These are phyloP conservation scores for Elsinoe arachidis DNA, from an alignment of 2,329 filamentous ascomycete genomes.

Conservation along the genomic window DNA sequence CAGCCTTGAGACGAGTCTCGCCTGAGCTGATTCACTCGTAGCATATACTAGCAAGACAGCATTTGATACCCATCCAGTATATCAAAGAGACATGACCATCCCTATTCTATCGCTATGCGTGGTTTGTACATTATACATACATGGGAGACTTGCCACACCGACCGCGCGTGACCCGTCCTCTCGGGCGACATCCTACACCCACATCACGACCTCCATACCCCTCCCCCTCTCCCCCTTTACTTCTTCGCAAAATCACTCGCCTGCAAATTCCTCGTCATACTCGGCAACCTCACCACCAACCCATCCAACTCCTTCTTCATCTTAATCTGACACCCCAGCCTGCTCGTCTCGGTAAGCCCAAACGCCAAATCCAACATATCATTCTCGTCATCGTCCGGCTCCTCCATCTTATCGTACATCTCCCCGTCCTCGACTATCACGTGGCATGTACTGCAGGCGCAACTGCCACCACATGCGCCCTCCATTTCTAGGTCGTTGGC, in stretches of 20 bases:
- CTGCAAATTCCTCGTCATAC: conserved; percentile 93
- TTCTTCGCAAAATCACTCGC: conserved; percentile 69
- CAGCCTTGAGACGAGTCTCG: background rate
- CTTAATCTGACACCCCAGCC: conserved; percentile 80
- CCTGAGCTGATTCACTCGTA: background rate
- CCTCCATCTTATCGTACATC: conserved; percentile 39
- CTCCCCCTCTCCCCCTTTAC: background rate
- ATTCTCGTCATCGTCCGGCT: conserved; percentile 50
- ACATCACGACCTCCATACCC: background rate
- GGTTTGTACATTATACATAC: conserved; percentile 4
- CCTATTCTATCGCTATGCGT: background rate
- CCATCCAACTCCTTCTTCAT: conserved; percentile 91
- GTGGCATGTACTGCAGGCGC: conserved; percentile 88
- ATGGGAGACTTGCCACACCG: background rate
- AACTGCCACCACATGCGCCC: conserved; percentile 87
- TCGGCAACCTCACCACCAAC: conserved; percentile 71
- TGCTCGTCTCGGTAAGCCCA: conserved; percentile 74
- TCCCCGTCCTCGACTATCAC: conserved; percentile 70
- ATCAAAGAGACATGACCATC: background rate
- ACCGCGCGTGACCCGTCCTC: background rate
- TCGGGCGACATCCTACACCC: background rate
- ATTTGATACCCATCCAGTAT: background rate
- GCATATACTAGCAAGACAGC: background rate
- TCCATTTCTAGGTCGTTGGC: conserved; percentile 97
- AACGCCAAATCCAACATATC: conserved; percentile 89